Conservation (phyloP, 1,284 basidiomycete genomes). For the Anthracocystis panici-leucophaei region DNA sequence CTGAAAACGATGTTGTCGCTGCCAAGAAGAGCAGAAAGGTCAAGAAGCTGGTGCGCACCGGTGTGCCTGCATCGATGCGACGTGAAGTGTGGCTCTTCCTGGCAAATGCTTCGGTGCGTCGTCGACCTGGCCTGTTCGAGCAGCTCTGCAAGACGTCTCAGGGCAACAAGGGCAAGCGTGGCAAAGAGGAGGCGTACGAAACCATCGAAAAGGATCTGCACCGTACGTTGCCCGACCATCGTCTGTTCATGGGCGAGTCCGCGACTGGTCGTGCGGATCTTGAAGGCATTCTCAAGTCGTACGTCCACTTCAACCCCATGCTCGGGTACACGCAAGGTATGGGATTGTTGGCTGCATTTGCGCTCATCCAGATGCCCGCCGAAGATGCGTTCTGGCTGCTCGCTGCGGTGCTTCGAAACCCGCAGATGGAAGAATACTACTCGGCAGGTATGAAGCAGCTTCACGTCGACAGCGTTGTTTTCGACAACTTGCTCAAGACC, state of each 20-base stretch:
- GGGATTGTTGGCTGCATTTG: constrained; percentile 80
- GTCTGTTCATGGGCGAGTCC: constrained; percentile 60
- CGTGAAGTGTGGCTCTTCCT: constrained; percentile 67
- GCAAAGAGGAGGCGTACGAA: constrained; percentile 59
- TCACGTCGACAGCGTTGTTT: constrained; percentile 83
- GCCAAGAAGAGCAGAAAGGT: constrained; percentile 86
- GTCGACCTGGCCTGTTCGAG: constrained; percentile 62
- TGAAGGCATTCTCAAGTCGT: constrained; percentile 67
- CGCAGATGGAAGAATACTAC: constrained; percentile 75
- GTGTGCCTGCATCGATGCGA: constrained; percentile 75
- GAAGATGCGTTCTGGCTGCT: constrained; percentile 89
- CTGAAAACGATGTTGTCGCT: constrained; percentile 76
- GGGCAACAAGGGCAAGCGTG: constrained; percentile 53
- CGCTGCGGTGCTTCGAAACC: constrained; percentile 79
- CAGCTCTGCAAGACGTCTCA: constrained; percentile 58
- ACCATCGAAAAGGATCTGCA: constrained; percentile 68
- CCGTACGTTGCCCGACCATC: constrained; percentile 60
- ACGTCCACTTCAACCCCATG: constrained; percentile 71
- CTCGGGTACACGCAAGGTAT: constrained; percentile 74
- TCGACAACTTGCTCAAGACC: constrained; percentile 79
- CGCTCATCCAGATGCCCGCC: constrained; percentile 84
- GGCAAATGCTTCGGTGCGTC: constrained; percentile 55
- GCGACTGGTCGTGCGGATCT: constrained; percentile 63
- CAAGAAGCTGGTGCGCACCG: constrained; percentile 80
- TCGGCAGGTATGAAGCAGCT: constrained; percentile 78